Percentiles rank a stretch among this genome's conserved stretches.
phyloP scores from a whole-genome alignment of 2,329 filamentous ascomycete genomes.

The Talaromyces sp. region DNA sequence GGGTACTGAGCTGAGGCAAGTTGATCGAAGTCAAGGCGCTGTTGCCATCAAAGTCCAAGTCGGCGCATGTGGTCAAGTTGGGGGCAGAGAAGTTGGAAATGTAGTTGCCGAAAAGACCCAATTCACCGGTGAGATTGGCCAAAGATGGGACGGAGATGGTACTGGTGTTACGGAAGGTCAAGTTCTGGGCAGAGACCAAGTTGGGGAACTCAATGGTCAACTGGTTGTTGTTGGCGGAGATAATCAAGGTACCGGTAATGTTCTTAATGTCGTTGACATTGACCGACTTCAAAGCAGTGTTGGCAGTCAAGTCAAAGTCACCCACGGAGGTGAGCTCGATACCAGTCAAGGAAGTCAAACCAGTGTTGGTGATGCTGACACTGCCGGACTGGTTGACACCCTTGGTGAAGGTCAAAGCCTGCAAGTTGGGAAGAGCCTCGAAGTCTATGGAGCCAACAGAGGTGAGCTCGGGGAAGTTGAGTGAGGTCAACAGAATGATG shows the following conservation, averaged over 20 bases:
- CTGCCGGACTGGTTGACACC: slow-evolving; percentile 59
- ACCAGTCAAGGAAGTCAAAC: slow-evolving; percentile 69
- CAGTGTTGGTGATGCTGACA: slow-evolving; percentile 80
- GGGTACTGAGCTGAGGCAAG: slow-evolving; percentile 60
- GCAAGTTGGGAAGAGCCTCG: slow-evolving; percentile 63
- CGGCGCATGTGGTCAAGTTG: slow-evolving; percentile 45
- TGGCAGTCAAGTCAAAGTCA: slow-evolving; percentile 82
- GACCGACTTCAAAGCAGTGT: slow-evolving; percentile 70
- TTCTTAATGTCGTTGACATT: slow-evolving; percentile 69
- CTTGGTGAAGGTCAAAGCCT: slow-evolving; percentile 56
- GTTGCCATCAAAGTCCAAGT: slow-evolving; percentile 56
- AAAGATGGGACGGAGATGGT: slow-evolving; percentile 69
- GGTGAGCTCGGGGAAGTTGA: slow-evolving; percentile 62
- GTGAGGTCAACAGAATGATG: slow-evolving; percentile 61
- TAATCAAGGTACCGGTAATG: slow-evolving; percentile 63
- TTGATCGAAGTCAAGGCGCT: slow-evolving; percentile 64
- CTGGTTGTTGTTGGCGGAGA: slow-evolving; percentile 73
- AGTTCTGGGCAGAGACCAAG: slow-evolving; percentile 70
- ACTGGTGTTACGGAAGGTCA: slow-evolving; percentile 77
- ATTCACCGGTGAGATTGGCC: slow-evolving; percentile 65
- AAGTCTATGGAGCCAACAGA: slow-evolving; percentile 64
- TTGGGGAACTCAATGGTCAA: slow-evolving; percentile 71
- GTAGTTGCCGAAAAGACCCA: slow-evolving; percentile 76
- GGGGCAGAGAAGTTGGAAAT: slow-evolving; percentile 42
- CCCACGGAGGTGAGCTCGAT: slow-evolving; percentile 72